A percentile compares a stretch with the other conserved stretches of the same genome.
Conservation (phyloP, 1,284 basidiomycete genomes). For the Mycocalia duriaeana region DNA sequence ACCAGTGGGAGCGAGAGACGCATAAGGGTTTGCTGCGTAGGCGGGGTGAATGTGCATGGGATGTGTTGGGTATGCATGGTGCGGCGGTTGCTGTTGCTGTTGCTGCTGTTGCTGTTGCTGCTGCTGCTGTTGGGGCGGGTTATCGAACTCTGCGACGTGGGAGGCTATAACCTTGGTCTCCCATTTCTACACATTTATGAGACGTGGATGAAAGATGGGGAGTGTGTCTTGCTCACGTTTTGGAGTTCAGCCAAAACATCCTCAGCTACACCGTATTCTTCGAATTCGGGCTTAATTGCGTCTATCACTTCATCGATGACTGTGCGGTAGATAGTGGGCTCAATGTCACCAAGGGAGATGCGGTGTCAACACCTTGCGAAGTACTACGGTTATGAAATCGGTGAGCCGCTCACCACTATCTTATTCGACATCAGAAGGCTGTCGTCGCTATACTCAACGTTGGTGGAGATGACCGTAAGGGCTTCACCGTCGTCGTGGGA, state of each 20-base stretch:
- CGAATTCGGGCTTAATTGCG: conserved; percentile 89
- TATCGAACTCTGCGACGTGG: conserved; percentile 90
- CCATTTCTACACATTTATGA: conserved; percentile 69
- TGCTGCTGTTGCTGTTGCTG: conserved; percentile 37
- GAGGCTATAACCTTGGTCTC: conserved; percentile 88
- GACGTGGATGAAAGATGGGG: not conserved
- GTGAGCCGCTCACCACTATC: conserved; percentile 84
- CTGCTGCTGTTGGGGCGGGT: conserved; percentile 39
- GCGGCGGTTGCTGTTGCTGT: conserved; percentile 39
- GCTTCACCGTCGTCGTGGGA: conserved; percentile 28
- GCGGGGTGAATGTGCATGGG: conserved; percentile 48
- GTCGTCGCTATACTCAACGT: conserved; percentile 27
- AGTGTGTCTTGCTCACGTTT: conserved; percentile 53
- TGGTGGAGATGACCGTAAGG: conserved; percentile 16
- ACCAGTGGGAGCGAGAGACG: conserved; percentile 30
- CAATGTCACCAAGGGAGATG: conserved; percentile 42
- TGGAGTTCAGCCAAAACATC: conserved; percentile 87
- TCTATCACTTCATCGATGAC: conserved; percentile 97
- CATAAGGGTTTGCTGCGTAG: conserved; percentile 44
- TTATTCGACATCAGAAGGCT: conserved; percentile 73
- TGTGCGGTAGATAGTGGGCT: conserved; percentile 88
- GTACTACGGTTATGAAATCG: conserved; percentile 50
- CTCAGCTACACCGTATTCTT: conserved; percentile 93
- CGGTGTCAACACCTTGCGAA: conserved; percentile 51
- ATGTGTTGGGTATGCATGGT: conserved; percentile 48